Percentiles rank a stretch among this genome's conserved stretches.
Conservation (phyloP, 116 monocot species). For the Dioscorea cayenensis region DNA sequence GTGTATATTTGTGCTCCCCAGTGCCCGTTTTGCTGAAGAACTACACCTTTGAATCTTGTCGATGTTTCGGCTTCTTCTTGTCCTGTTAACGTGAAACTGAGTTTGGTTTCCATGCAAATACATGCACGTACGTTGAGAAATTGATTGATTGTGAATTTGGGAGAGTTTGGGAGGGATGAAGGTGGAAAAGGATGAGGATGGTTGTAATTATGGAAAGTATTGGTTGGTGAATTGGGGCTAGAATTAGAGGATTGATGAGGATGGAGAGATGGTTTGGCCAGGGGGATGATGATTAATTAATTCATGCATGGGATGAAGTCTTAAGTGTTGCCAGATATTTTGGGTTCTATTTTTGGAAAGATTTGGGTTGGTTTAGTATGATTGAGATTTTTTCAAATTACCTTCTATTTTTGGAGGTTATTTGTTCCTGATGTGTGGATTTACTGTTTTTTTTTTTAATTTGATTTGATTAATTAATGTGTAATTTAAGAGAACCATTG, state of each 20-base stretch:
- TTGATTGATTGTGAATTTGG: background rate
- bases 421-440: too few relatives aligned
- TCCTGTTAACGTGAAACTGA: too few relatives aligned
- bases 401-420: background rate
- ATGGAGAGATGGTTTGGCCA: background rate
- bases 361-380: background rate
- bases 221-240: background rate
- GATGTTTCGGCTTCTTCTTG: background rate
- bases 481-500: too few relatives aligned
- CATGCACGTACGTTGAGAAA: too few relatives aligned
- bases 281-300: too few relatives aligned
- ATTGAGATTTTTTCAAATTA: background rate
- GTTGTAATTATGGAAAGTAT: background rate
- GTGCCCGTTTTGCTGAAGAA: slow-evolving; percentile 41
- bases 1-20: slow-evolving; percentile 58
- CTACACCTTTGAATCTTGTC: slow-evolving; percentile 36
- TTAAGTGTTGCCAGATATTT: background rate
- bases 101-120: background rate
- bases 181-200: background rate
- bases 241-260: background rate
- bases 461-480: too few relatives aligned
- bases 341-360: background rate
- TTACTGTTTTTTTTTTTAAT: too few relatives aligned
- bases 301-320: too few relatives aligned
- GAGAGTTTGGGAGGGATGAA: background rate